Evolutionary conservation across 768 basidiomycete genomes (phyloP).

Genomic region (Boletus sensibilis): DNA sequence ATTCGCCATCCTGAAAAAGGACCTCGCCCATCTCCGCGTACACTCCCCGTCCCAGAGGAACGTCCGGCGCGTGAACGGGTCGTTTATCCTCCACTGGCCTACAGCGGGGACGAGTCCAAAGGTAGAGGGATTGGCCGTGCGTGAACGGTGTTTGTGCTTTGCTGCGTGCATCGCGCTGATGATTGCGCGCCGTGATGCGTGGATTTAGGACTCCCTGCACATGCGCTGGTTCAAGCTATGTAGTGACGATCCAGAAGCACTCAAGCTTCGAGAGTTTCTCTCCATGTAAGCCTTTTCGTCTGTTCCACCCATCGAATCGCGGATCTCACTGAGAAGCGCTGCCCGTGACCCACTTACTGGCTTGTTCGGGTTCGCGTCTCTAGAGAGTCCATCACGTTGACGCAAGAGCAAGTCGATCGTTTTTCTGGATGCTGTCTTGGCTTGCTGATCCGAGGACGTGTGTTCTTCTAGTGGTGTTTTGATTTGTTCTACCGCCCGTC

Average conservation of each 20-base stretch:
- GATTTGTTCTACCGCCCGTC: slow-evolving; percentile 11
- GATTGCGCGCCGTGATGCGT: not conserved
- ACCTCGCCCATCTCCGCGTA: slow-evolving; percentile 31
- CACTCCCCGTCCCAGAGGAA: slow-evolving; percentile 31
- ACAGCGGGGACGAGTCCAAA: slow-evolving; percentile 4
- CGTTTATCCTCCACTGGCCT: slow-evolving; percentile 31
- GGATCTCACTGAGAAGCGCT: slow-evolving; percentile 7
- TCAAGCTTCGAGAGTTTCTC: slow-evolving; percentile 23
- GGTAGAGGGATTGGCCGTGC: slow-evolving; percentile 4
- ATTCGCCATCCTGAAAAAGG: slow-evolving; percentile 26
- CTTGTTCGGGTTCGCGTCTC: not conserved
- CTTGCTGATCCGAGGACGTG: slow-evolving; percentile 10
- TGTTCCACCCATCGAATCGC: not conserved
- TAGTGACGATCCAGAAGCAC: slow-evolving; percentile 23
- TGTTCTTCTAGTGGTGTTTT: slow-evolving; percentile 12
- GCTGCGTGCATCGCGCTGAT: not conserved
- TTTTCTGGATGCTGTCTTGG: not conserved
- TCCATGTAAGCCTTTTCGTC: slow-evolving; percentile 26
- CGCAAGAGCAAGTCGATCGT: slow-evolving; percentile 22
- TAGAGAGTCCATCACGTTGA: slow-evolving; percentile 25
- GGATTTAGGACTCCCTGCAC: slow-evolving; percentile 23
- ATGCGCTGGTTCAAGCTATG: slow-evolving; percentile 27
- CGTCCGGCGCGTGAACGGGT: slow-evolving; percentile 18
- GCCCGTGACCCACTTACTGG: not conserved
- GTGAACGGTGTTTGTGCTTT: not conserved